Percentiles rank a stretch among this genome's conserved stretches.
Conservation (phyloP, 73 alveolate genomes). For the Stentor roeselii region DNA sequence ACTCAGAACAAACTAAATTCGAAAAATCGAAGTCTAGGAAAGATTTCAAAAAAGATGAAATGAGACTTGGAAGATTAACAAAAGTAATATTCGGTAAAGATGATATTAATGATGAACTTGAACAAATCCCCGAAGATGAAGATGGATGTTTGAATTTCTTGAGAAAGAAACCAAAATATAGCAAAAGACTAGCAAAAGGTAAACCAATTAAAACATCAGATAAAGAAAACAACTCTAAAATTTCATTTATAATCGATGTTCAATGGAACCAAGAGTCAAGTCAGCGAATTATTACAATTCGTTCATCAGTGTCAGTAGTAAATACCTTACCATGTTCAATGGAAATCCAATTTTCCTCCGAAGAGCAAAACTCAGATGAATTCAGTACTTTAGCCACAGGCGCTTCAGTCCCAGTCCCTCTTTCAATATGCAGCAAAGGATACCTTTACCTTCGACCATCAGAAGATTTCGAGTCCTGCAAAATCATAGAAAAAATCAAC, state of each 20-base stretch:
- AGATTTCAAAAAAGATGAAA: neutral
- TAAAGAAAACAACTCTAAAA: neutral
- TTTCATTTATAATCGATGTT: neutral
- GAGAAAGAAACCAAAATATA: neutral
- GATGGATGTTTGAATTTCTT: neutral
- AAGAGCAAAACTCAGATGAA: neutral
- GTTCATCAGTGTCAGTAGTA: conserved; percentile 1
- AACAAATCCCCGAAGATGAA: neutral
- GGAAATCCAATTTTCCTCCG: neutral
- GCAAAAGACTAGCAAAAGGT: neutral
- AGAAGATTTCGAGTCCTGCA: neutral
- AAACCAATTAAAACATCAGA: neutral
- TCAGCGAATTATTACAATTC: neutral
- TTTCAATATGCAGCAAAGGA: neutral
- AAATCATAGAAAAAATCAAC: neutral
- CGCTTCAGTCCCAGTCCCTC: neutral
- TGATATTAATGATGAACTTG: neutral
- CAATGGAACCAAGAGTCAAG: conserved; percentile 11
- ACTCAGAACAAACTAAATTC: neutral
- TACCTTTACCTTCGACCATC: neutral
- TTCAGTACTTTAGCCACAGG: neutral
- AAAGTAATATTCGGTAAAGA: neutral
- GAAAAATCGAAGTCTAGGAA: neutral
- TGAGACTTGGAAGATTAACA: neutral
- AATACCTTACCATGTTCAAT: neutral